phyloP scores from a whole-genome alignment of 805 yeast species.

The Teunomyces stri region DNA sequence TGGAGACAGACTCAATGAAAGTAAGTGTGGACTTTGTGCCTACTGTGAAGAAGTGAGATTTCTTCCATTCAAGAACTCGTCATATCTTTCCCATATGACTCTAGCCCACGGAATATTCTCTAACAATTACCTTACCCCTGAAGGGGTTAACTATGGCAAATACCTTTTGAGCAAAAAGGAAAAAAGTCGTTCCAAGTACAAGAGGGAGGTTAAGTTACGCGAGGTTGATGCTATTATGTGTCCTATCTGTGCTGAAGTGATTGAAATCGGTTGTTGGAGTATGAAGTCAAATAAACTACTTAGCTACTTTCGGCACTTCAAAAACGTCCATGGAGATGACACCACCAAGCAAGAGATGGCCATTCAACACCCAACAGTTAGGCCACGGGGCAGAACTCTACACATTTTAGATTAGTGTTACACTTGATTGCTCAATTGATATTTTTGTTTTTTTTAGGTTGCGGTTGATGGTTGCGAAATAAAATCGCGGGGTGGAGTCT shows the following conservation, averaged over 20 bases:
- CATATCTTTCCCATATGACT: slow-evolving; percentile 32
- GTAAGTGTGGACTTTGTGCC: slow-evolving; percentile 33
- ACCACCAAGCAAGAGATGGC: slow-evolving; percentile 2
- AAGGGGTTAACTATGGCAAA: slow-evolving; percentile 27
- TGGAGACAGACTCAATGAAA: slow-evolving; percentile 20
- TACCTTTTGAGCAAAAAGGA: slow-evolving; percentile 21
- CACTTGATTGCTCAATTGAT: background rate
- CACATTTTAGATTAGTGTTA: slow-evolving; percentile 6
- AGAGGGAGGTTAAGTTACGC: slow-evolving; percentile 12
- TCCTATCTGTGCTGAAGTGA: slow-evolving; percentile 24
- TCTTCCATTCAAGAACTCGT: slow-evolving; percentile 31
- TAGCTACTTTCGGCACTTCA: slow-evolving; percentile 30
- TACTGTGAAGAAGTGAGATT: slow-evolving; percentile 29
- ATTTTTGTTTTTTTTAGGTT: background rate
- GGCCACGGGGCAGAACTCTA: slow-evolving; percentile 9
- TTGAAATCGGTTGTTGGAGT: slow-evolving; percentile 30
- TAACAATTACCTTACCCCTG: slow-evolving; percentile 29
- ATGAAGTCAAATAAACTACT: slow-evolving; percentile 25
- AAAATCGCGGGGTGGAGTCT: too few relatives aligned
- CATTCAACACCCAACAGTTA: slow-evolving; percentile 5
- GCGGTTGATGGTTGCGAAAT: background rate
- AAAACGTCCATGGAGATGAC: slow-evolving; percentile 13
- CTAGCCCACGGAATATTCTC: slow-evolving; percentile 34
- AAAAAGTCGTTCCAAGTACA: slow-evolving; percentile 5
- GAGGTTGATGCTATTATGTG: slow-evolving; percentile 25